Conservation (phyloP, 108 stramenopile species). For the Nannochloropsis granulata region DNA sequence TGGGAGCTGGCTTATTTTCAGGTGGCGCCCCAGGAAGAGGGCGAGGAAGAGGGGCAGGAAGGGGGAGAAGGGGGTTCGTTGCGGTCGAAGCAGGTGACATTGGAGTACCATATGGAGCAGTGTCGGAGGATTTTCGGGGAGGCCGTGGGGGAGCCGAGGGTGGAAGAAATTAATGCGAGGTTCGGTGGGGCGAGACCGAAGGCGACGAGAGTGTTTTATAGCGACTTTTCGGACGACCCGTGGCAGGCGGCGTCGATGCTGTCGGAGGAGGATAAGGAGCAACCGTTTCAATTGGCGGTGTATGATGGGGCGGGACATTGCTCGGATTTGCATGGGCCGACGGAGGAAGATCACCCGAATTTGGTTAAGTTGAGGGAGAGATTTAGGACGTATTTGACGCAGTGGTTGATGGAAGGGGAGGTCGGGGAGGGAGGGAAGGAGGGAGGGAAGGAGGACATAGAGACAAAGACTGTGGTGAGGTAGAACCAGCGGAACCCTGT, state of each 20-base stretch:
- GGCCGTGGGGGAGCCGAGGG: not conserved
- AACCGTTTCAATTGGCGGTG: not conserved
- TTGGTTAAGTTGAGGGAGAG: not conserved
- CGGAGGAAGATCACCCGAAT: not conserved
- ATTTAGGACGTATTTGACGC: not conserved
- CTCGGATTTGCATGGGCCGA: not conserved
- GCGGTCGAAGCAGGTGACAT: not conserved
- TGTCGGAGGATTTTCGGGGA: constrained; percentile 6
- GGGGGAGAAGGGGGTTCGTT: not conserved
- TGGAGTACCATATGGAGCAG: constrained; percentile 24
- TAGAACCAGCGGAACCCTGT: no score
- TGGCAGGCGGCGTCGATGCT: constrained; percentile 5
- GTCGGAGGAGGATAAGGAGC: not conserved
- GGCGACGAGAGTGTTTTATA: not conserved
- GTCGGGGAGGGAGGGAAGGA: no score
- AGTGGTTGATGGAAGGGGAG: not conserved
- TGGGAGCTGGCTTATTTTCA: constrained; percentile 15
- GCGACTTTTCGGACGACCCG: constrained; percentile 16
- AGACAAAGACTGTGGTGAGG: no score
- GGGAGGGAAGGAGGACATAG: no score
- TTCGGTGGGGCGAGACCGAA: constrained; percentile 9
- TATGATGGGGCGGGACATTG: not conserved
- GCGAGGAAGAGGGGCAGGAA: not conserved
- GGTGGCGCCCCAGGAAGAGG: not conserved
- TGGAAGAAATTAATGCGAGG: not conserved